These are phyloP conservation scores for Hyphodiscus sp. DNA, from an alignment of 2,329 filamentous ascomycete species.

Conservation along the genomic window DNA sequence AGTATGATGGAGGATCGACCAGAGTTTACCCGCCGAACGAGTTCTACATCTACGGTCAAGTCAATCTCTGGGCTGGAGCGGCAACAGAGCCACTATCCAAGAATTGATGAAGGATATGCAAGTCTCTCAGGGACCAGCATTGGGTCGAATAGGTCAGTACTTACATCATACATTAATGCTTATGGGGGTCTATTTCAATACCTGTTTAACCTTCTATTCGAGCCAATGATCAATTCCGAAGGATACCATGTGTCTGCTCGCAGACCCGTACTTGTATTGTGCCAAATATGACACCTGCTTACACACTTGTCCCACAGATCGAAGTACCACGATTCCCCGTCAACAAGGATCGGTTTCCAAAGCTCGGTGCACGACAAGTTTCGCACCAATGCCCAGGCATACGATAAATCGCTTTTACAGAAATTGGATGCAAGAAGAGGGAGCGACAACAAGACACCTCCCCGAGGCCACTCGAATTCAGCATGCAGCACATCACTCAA, in stretches of 20 bases:
- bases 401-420: constrained; percentile 33
- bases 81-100: constrained; percentile 19
- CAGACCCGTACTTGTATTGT: background rate
- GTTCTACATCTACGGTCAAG: constrained; percentile 36
- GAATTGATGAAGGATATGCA: constrained; percentile 31
- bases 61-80: constrained; percentile 40
- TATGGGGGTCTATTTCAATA: background rate
- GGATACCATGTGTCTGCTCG: background rate
- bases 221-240: background rate
- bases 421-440: constrained; percentile 29
- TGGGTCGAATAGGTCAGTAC: constrained; percentile 27
- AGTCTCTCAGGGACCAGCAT: constrained; percentile 31
- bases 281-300: background rate
- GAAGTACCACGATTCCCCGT: constrained; percentile 20
- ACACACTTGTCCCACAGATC: constrained; percentile 15
- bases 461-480: constrained; percentile 23
- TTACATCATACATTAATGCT: background rate
- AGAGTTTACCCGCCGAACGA: constrained; percentile 30
- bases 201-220: background rate
- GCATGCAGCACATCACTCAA: constrained; percentile 27
- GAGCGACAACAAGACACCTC: constrained; percentile 29
- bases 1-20: constrained; percentile 21
- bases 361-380: constrained; percentile 31
- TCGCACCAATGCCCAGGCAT: constrained; percentile 31
- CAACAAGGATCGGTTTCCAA: constrained; percentile 25